Evolutionary conservation across 2,329 filamentous ascomycete species (phyloP).

Genomic region (Ceratocystis harringtonii): DNA sequence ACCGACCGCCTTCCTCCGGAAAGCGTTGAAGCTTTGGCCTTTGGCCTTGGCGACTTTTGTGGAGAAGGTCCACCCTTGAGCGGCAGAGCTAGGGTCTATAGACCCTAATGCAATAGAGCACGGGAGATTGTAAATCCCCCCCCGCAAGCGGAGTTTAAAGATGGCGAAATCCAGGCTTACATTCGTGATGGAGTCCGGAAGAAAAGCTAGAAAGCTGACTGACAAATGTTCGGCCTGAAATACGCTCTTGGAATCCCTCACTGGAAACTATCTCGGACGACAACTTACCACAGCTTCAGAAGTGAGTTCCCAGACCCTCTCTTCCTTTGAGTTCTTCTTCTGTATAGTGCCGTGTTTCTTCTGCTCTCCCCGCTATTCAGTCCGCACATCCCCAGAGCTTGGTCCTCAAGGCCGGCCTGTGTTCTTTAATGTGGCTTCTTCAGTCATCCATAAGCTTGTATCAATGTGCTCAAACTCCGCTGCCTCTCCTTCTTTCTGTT

Average conservation of each 20-base stretch:
- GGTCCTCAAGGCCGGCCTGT: not conserved
- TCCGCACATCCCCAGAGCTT: not conserved
- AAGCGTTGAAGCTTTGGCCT: slow-evolving; percentile 17
- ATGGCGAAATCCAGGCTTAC: slow-evolving; percentile 11
- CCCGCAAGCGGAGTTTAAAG: slow-evolving; percentile 9
- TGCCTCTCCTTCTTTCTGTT: not conserved
- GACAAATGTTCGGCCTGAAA: not conserved
- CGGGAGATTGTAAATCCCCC: not conserved
- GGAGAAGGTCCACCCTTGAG: not conserved
- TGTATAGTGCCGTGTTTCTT: not conserved
- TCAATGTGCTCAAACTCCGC: not conserved
- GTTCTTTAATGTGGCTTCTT: not conserved
- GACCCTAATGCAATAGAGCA: not conserved
- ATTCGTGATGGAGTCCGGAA: not conserved
- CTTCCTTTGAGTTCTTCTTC: not conserved
- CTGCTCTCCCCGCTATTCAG: not conserved
- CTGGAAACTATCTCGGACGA: not conserved
- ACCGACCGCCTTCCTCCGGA: slow-evolving; percentile 7
- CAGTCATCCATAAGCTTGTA: not conserved
- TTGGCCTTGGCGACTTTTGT: slow-evolving; percentile 5
- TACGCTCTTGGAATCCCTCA: not conserved
- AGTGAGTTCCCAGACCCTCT: not conserved
- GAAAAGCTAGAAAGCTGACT: not conserved
- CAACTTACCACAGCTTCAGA: not conserved
- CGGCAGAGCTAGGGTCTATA: fast-evolving